phyloP scores from a whole-genome alignment of 2,329 filamentous ascomycete species.

The Aspergillus glaucus region DNA sequence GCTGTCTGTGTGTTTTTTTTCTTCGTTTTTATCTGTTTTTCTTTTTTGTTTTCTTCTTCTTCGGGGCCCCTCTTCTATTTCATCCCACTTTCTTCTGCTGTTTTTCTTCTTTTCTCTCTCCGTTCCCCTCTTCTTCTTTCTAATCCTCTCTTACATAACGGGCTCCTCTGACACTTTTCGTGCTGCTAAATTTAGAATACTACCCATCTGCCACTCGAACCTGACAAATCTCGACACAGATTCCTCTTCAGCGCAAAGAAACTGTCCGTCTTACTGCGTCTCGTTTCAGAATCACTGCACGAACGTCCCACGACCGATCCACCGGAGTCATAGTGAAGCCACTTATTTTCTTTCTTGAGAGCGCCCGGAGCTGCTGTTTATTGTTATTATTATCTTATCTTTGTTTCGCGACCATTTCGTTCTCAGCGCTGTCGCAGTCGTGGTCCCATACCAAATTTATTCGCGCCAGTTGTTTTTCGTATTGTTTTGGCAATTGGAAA shows the following conservation, averaged over 20 bases:
- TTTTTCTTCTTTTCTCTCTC: slow-evolving; percentile 1
- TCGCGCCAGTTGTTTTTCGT: not conserved
- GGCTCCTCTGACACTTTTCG: slow-evolving; percentile 19
- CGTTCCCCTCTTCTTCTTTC: not conserved
- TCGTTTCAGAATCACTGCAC: no score
- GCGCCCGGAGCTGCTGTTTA: not conserved
- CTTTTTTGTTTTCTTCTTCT: not conserved
- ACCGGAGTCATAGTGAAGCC: not conserved
- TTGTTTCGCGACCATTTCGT: not conserved
- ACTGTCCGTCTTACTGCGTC: no score
- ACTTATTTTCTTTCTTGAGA: not conserved
- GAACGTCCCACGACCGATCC: no score
- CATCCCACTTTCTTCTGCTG: not conserved
- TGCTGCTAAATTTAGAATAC: slow-evolving; percentile 33
- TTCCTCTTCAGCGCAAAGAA: not conserved
- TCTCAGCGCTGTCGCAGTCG: not conserved
- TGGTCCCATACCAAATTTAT: not conserved
- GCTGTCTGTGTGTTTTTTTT: no score
- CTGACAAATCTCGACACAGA: not conserved
- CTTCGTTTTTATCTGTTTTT: not conserved
- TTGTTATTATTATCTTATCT: not conserved
- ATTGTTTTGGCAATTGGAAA: not conserved
- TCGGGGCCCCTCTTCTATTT: not conserved
- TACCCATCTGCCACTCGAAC: slow-evolving; percentile 13
- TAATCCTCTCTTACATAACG: slow-evolving; percentile 9